Percentiles rank a stretch among this genome's conserved stretches.
phyloP scores from a whole-genome alignment of 768 basidiomycete species.

The Leccinum pellstonianum region DNA sequence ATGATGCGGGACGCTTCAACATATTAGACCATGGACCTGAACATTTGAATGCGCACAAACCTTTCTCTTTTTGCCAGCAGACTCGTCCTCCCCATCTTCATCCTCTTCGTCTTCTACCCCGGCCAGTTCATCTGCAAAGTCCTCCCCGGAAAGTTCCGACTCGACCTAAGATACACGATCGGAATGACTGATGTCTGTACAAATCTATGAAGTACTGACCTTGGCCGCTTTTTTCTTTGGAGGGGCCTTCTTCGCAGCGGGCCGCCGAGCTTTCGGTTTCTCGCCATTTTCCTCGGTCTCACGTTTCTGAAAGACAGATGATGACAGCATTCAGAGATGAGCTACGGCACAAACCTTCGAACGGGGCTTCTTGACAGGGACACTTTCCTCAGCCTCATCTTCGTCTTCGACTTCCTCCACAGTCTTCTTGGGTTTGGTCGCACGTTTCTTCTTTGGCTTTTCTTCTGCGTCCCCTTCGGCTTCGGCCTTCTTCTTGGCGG shows the following conservation, averaged over 20 bases:
- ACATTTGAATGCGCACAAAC: constrained; percentile 32
- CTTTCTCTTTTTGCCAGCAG: constrained; percentile 66
- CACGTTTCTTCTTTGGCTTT: constrained; percentile 38
- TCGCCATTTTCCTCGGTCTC: constrained; percentile 34
- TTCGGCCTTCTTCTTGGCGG: constrained; percentile 36
- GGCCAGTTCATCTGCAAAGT: constrained; percentile 44
- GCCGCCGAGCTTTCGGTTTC: constrained; percentile 50
- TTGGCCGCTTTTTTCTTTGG: constrained; percentile 45
- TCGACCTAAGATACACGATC: constrained; percentile 23
- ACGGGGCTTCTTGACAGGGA: constrained; percentile 35
- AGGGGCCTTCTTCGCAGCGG: constrained; percentile 45
- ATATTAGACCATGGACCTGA: constrained; percentile 5
- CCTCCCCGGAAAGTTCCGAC: constrained; percentile 45
- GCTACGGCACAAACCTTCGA: constrained; percentile 33
- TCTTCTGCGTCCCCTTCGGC: constrained; percentile 36
- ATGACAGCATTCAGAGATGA: constrained; percentile 11
- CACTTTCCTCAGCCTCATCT: constrained; percentile 33
- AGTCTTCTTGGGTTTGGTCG: constrained; percentile 30
- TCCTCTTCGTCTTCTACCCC: constrained; percentile 51
- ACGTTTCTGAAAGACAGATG: constrained; percentile 27
- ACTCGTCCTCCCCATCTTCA: constrained; percentile 37
- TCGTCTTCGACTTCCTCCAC: constrained; percentile 38
- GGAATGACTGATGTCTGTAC: not conserved
- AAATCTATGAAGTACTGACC: constrained; percentile 21
- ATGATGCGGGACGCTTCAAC: constrained; percentile 39